Evolutionary conservation across 225 moss, liverwort and hornwort species (phyloP).

Genomic region (Lunularia cruciata): DNA sequence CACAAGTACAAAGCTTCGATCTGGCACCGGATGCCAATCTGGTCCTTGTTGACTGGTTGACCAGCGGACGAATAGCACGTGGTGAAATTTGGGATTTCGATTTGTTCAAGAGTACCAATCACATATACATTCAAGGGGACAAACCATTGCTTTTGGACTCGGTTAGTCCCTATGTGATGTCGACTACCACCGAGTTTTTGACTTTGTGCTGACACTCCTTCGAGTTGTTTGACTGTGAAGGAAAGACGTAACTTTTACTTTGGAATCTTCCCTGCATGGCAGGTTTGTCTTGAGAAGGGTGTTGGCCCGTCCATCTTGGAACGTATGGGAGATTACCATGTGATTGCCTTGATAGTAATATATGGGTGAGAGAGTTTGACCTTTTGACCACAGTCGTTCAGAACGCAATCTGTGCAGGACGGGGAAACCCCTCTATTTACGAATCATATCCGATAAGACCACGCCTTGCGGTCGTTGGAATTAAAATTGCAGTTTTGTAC

Average conservation of each 20-base stretch:
- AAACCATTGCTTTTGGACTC: constrained; percentile 42
- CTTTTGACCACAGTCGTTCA: no score
- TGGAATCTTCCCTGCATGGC: constrained; percentile 7
- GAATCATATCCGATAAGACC: no score
- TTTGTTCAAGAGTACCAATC: constrained; percentile 78
- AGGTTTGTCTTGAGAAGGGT: constrained; percentile 72
- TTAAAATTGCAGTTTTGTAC: no score
- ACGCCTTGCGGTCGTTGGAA: no score
- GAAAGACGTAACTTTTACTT: neutral
- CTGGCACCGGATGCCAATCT: constrained; percentile 63
- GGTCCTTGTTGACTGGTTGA: constrained; percentile 91
- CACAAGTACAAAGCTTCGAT: constrained; percentile 83
- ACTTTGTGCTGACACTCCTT: neutral
- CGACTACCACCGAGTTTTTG: no score
- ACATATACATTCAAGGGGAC: constrained; percentile 65
- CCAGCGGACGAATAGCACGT: constrained; percentile 75
- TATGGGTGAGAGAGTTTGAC: constrained; percentile 61
- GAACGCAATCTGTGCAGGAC: no score
- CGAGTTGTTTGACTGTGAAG: neutral
- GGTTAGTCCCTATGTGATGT: constrained; percentile 26
- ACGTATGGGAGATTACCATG: constrained; percentile 86
- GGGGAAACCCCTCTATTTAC: no score
- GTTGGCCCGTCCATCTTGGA: constrained; percentile 61
- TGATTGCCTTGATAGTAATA: constrained; percentile 68
- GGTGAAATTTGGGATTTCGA: constrained; percentile 84